Evolutionary conservation across 495 filamentous ascomycete genomes (phyloP), one percentile per base, ranked within the genome.

Genomic region (Neurospora sp.): DNA sequence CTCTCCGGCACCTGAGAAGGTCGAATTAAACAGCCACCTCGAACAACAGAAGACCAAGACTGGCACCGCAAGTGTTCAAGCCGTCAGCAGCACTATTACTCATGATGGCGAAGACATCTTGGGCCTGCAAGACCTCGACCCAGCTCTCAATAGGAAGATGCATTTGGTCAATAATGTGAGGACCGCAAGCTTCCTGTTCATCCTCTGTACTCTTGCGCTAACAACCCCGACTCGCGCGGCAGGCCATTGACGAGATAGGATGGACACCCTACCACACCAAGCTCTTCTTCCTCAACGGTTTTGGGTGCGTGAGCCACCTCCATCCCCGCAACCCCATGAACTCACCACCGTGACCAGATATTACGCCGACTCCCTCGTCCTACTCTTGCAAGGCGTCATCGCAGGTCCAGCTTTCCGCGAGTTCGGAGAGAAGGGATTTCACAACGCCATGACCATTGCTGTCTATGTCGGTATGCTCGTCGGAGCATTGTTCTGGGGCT

Each of bases 401-500:
- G 84, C 89, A 5, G 77, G 75, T 16, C 84, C 86, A 39, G 90
- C 90, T 4, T 85, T 79, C 69, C 83, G 82, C 72, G 89, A 92
- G 78, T 91, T 91, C 74, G 82, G 87, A 16, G 81, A 87, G 9
- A 71, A 79, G 0, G 84, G 84, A 10, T 90, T 86, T 73, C 71
- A 72, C 12, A 85, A 86, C 41, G 90, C 83, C 5, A 81, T 92
- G 74, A 91, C 88, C 4, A 86, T 92, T 72, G 87, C 90, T 14
- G 85, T 86, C 0, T 92, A 92, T 74, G 86, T 91, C 69, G 92
- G 93, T 3, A 86, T 96, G 71, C 82, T 94, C 1, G 76, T 89
- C 3, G 93, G 92, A 1, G 92, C 93, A 0, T 79, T 93, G 4
- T 93, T 94, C 78, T 94, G 92, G 93, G 93, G 93, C 0, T 87